Evolutionary conservation across 177 flowering plant genomes (phyloP), one percentile per base, ranked within the genome.

Genomic region (Vitis hybrid): DNA sequence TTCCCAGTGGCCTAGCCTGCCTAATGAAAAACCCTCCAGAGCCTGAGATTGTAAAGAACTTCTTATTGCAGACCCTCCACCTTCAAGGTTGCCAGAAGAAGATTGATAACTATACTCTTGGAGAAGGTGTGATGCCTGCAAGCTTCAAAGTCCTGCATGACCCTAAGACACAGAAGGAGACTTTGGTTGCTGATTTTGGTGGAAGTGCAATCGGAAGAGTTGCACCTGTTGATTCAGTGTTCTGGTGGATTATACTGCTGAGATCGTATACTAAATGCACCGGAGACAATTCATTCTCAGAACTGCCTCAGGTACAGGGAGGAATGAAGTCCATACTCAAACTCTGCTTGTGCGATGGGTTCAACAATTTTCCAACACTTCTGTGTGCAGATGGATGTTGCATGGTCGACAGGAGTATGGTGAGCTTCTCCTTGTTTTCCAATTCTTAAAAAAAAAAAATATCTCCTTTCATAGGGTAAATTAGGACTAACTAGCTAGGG

Each of bases 351-450:
- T 73, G 82, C 6, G 82, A 83, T 39, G 84, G 84, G 57, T 83
- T 83, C 30, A 79, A 83, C 61, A 81, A 80, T 19, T 83, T 83
- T 48, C 86, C 86, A 1, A 82, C 83, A 0, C 74, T 82, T 18
- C 70, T 82, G 2, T 82, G 85, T 50, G 79, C 85, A 2, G 84
- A 83, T 68, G 82, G 86, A 0, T 83, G 84, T 45, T 64, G 79
- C 32, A 80, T 83, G 86, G 69, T 83, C 6, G 84, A 79, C 67
- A 66, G 86, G 64, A 83, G 86, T 57, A 83, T 83, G 84, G 86
- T 83, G 55, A 73, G 74, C 51, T 6, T 71, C 18, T 11, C 11
- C 7, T 51, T 23, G 45, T 65, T 51, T 52, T 49, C 34, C 51
- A 48, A 15, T 10, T 11, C 15, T n/a, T 51, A 0, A 34, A 34